Conservation (phyloP, 306 rosid genomes). For the Quillaja saponaria region DNA sequence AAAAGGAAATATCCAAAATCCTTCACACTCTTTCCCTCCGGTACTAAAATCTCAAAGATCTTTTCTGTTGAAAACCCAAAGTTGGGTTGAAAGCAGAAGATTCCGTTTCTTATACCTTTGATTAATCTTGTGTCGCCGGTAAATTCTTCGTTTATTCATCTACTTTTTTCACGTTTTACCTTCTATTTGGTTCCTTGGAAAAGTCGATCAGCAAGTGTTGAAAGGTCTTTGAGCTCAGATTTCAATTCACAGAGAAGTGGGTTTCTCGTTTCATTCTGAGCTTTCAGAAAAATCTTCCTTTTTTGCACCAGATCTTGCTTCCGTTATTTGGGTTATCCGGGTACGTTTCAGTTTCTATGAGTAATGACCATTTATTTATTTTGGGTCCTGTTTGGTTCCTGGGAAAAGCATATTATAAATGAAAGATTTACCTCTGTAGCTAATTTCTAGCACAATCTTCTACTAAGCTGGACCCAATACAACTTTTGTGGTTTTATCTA, state of each 20-base stretch:
- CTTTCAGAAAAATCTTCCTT: slow-evolving; percentile 1
- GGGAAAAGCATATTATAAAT: not conserved
- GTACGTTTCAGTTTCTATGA: slow-evolving; percentile 30
- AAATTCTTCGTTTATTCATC: slow-evolving; percentile 23
- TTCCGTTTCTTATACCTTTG: slow-evolving; percentile 2
- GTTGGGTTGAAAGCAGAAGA: not conserved
- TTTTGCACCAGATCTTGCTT: slow-evolving; percentile 57
- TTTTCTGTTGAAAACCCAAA: slow-evolving; percentile 12
- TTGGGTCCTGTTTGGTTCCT: slow-evolving; percentile 10
- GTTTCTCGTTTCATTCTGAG: slow-evolving; percentile 36
- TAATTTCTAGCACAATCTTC: slow-evolving; percentile 11
- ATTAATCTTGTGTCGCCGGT: not conserved
- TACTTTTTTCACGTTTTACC: slow-evolving; percentile 9
- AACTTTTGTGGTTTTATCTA: not conserved
- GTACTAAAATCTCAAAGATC: not conserved
- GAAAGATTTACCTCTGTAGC: not conserved
- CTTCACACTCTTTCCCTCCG: not conserved
- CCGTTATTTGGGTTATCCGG: slow-evolving; percentile 27
- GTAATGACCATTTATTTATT: not conserved
- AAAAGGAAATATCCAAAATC: slow-evolving; percentile 11
- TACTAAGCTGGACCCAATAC: slow-evolving; percentile 13
- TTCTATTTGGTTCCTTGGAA: slow-evolving; percentile 3
- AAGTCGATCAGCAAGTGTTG: slow-evolving; percentile 25
- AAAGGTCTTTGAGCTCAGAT: slow-evolving; percentile 15
- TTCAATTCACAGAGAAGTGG: slow-evolving; percentile 13